Conservation (phyloP, 2,329 filamentous ascomycete genomes). For the Aspergillus sp. region DNA sequence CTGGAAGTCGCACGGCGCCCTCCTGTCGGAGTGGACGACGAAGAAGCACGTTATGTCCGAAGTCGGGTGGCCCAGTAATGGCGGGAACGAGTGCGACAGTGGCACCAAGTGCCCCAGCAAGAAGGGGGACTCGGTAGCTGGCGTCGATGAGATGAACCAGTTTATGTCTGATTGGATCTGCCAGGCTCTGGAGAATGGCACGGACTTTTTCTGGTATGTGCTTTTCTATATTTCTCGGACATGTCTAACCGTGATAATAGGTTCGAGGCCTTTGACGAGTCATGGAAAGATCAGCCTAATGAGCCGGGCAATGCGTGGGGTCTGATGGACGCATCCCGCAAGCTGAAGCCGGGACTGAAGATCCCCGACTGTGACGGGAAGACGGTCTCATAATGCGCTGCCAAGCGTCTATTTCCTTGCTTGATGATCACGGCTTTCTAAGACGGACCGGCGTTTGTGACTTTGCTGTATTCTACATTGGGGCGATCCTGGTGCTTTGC, state of each 20-base stretch:
- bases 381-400: conserved; percentile 48
- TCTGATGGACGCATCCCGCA: conserved; percentile 73
- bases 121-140: conserved; percentile 61
- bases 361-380: conserved; percentile 82
- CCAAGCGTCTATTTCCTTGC: conserved; percentile 3
- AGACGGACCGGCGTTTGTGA: too few relatives aligned
- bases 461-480: too few relatives aligned
- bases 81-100: conserved; percentile 66
- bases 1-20: conserved; percentile 62
- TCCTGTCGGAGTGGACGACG: conserved; percentile 49
- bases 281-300: conserved; percentile 79
- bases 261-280: conserved; percentile 94
- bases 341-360: conserved; percentile 70
- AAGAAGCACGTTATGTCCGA: conserved; percentile 78
- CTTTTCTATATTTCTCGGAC: background rate
- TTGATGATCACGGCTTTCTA: too few relatives aligned
- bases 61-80: conserved; percentile 79
- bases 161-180: conserved; percentile 85
- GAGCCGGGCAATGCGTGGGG: conserved; percentile 72
- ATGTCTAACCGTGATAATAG: conserved; percentile 28
- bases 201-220: conserved; percentile 81
- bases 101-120: conserved; percentile 47
- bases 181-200: conserved; percentile 65
- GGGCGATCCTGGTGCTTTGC: too few relatives aligned
- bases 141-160: conserved; percentile 69